Percentiles rank a stretch among this genome's conserved stretches.
Conservation (phyloP, 2,329 filamentous ascomycete genomes). For the Colletotrichum viniferum region DNA sequence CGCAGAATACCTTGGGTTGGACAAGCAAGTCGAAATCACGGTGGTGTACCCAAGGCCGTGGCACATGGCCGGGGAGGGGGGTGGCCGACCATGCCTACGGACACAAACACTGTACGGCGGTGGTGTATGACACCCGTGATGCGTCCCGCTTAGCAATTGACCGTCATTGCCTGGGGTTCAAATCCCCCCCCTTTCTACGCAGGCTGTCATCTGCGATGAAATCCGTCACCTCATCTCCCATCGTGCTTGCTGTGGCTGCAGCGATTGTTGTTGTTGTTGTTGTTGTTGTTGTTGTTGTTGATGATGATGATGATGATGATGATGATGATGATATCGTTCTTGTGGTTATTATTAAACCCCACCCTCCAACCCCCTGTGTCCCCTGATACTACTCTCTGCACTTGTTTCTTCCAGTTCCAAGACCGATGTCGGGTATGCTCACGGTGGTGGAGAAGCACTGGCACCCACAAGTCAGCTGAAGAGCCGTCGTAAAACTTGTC, state of each 20-base stretch:
- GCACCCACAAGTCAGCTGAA: not conserved
- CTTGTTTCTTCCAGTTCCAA: not conserved
- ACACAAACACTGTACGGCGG: not conserved
- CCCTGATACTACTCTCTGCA: not conserved
- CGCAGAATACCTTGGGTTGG: not conserved
- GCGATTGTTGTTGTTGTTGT: not conserved
- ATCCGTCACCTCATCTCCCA: not conserved
- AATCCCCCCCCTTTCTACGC: not conserved
- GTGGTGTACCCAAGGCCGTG: not conserved
- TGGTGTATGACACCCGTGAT: not conserved
- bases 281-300: too few species aligned
- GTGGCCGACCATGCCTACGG: not conserved
- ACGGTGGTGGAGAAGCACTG: not conserved
- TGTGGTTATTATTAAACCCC: not conserved
- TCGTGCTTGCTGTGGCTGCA: not conserved
- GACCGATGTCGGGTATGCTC: not conserved
- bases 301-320: not conserved
- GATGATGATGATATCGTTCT: not conserved
- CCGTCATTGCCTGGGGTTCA: not conserved
- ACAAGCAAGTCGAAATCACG: not conserved
- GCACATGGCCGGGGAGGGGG: not conserved
- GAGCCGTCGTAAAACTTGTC: not conserved
- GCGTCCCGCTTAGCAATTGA: not conserved
- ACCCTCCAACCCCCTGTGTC: not conserved
- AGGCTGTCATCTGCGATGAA: not conserved